Conservation (phyloP, 1,284 basidiomycete genomes). For the Moesziomyces parantarcticus region DNA sequence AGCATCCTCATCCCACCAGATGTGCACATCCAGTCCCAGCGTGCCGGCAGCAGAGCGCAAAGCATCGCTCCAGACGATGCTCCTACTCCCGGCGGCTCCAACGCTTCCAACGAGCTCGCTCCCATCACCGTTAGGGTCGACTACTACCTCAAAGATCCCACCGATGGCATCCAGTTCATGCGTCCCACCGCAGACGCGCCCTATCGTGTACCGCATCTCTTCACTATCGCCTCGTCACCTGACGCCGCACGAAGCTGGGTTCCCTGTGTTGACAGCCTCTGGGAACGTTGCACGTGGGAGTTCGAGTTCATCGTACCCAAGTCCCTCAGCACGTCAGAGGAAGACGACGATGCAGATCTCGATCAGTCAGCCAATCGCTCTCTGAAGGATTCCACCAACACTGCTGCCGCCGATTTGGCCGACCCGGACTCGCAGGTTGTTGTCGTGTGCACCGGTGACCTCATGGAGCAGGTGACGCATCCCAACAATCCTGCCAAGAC, state of each 20-base stretch:
- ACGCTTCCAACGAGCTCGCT: conserved; percentile 74
- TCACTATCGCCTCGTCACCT: conserved; percentile 86
- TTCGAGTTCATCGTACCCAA: conserved; percentile 94
- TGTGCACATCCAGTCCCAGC: conserved; percentile 36
- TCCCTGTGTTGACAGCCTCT: conserved; percentile 92
- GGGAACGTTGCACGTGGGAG: conserved; percentile 99
- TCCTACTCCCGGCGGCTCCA: conserved; percentile 39
- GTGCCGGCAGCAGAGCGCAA: conserved; percentile 24
- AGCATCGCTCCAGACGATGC: conserved; percentile 35
- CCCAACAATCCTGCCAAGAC: conserved; percentile 93
- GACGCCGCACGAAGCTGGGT: conserved; percentile 96
- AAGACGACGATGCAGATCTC: conserved; percentile 19
- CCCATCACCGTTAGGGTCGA: conserved; percentile 81
- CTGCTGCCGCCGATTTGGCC: conserved; percentile 1
- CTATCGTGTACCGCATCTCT: conserved; percentile 85
- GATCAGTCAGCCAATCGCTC: conserved; percentile 11
- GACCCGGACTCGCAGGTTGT: conserved; percentile 71
- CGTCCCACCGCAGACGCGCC: conserved; percentile 82
- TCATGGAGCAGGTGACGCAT: conserved; percentile 75
- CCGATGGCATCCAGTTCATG: conserved; percentile 87
- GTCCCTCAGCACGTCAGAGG: conserved; percentile 63
- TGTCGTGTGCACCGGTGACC: conserved; percentile 91
- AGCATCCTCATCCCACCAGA: conserved; percentile 88
- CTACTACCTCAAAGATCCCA: conserved; percentile 82
- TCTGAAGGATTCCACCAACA: conserved; percentile 5